A percentile compares a stretch with the other conserved stretches of the same genome.
Evolutionary conservation across 1,139 yeast genomes (phyloP).

Genomic region (Blastobotrys ciferrii): DNA sequence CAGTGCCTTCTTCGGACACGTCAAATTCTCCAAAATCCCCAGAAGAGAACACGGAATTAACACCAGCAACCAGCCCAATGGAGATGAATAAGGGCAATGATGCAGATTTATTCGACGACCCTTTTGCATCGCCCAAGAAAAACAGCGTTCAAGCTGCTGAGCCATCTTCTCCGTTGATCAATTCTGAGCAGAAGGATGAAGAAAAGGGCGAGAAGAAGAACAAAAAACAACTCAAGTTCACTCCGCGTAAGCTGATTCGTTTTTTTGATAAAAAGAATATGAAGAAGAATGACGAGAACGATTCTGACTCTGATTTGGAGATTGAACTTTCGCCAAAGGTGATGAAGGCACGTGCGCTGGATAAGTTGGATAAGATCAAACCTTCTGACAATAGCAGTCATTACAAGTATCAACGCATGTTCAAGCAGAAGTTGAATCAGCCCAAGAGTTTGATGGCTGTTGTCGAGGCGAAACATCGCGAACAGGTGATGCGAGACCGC

Average conservation of each 20-base stretch:
- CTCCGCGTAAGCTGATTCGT: conserved; percentile 19
- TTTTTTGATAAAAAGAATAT: not conserved
- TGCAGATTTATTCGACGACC: not conserved
- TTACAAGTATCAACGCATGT: not conserved
- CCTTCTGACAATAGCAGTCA: not conserved
- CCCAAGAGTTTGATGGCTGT: conserved; percentile 21
- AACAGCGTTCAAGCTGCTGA: not conserved
- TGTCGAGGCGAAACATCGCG: conserved; percentile 31
- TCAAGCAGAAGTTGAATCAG: conserved; percentile 13
- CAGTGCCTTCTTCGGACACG: conserved; percentile 7
- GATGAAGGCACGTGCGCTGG: not conserved
- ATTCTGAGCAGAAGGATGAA: not conserved
- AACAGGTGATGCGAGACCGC: conserved; percentile 33
- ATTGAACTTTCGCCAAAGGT: conserved; percentile 18
- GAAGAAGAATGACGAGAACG: conserved; percentile 5
- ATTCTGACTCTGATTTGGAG: conserved; percentile 27
- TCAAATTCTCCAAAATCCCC: conserved; percentile 14
- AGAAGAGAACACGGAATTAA: conserved; percentile 7
- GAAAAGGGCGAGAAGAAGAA: not conserved
- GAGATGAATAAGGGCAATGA: not conserved
- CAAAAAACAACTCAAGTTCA: conserved; percentile 8
- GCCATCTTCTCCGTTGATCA: conserved; percentile 6
- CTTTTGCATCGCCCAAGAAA: conserved; percentile 7
- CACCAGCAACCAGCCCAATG: not conserved
- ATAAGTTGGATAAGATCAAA: not conserved